phyloP scores from a whole-genome alignment of 129 eudicot genomes.

The Saposhnikovia divaricata region DNA sequence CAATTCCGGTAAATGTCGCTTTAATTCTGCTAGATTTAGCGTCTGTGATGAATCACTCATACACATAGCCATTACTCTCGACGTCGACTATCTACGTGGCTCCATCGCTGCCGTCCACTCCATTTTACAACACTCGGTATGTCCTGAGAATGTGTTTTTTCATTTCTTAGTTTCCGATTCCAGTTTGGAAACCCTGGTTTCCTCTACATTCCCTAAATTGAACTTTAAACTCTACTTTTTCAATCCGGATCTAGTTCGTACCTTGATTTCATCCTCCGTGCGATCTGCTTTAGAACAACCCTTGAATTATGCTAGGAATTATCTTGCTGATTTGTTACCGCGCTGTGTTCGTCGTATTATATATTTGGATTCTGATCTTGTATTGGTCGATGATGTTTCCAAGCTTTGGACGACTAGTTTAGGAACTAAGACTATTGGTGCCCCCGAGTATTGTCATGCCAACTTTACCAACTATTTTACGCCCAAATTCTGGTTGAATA shows the following conservation, averaged over 20 bases:
- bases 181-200: constrained; percentile 52
- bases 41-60: constrained; percentile 66
- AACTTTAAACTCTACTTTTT: constrained; percentile 72
- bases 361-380: constrained; percentile 81
- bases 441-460: constrained; percentile 97
- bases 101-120: constrained; percentile 96
- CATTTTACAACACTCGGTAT: constrained; percentile 61
- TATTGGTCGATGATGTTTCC: constrained; percentile 68
- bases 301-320: constrained; percentile 79
- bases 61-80: constrained; percentile 87
- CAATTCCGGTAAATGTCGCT: constrained; percentile 41
- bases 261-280: constrained; percentile 67
- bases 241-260: constrained; percentile 52
- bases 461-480: constrained; percentile 92
- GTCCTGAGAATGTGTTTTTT: constrained; percentile 74
- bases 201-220: constrained; percentile 60
- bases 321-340: constrained; percentile 69
- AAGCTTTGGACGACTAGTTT: constrained; percentile 64
- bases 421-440: constrained; percentile 75
- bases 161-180: constrained; percentile 71
- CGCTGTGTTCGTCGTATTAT: constrained; percentile 65
- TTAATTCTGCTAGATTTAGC: constrained; percentile 4
- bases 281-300: constrained; percentile 91
- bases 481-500: constrained; percentile 48
- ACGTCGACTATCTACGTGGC: constrained; percentile 68